Evolutionary conservation across 192 early-diverging fungal species (phyloP).

Genomic region (Backusella sp.): DNA sequence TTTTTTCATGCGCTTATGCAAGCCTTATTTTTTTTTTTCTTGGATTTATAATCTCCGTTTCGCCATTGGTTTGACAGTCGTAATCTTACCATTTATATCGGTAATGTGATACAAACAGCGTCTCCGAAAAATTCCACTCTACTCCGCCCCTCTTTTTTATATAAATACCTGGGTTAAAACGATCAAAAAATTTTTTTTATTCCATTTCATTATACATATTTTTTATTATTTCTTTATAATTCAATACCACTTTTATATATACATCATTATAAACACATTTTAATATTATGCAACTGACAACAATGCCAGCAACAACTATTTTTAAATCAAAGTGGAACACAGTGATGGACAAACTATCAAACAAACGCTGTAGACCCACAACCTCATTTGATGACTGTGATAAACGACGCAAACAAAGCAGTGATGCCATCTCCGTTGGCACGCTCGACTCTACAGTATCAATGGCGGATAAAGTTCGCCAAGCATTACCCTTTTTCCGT

Average conservation of each 20-base stretch:
- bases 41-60: background rate
- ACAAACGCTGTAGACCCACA: background rate
- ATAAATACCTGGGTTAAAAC: background rate
- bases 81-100: background rate
- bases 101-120: background rate
- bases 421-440: slow-evolving; percentile 16
- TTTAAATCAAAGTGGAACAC: slow-evolving; percentile 17
- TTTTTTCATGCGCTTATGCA: slow-evolving; percentile 15
- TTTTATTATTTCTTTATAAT: background rate
- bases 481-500: slow-evolving; percentile 14
- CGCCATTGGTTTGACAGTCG: slow-evolving; percentile 10
- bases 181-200: background rate
- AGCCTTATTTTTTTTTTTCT: background rate
- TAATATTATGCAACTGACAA: background rate
- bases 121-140: slow-evolving; percentile 7
- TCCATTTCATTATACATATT: background rate
- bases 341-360: slow-evolving; percentile 2
- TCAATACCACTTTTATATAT: background rate
- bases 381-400: background rate
- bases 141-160: background rate
- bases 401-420: background rate
- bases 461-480: slow-evolving; percentile 15
- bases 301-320: slow-evolving; percentile 9
- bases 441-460: slow-evolving; percentile 1
- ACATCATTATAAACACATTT: background rate